Evolutionary conservation across 192 early-diverging fungal species (phyloP).

Genomic region (Linnemannia exigua): DNA sequence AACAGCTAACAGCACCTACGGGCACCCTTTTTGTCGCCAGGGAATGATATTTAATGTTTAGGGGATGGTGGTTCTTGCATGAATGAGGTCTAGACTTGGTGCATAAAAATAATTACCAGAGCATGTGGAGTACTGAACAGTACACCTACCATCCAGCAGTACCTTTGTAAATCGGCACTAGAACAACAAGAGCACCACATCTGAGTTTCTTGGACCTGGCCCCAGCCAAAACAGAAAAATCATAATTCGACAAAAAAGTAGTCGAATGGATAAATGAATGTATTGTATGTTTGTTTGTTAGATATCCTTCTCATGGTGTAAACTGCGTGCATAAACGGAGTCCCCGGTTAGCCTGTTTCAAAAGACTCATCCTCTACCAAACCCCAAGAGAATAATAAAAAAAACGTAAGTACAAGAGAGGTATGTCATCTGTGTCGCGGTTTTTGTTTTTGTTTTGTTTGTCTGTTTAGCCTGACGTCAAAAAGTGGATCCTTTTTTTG

Average conservation of each 20-base stretch:
- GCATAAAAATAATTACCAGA: background rate
- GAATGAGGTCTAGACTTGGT: background rate
- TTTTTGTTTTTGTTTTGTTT: background rate
- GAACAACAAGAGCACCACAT: background rate
- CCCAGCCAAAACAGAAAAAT: no score
- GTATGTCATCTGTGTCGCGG: background rate
- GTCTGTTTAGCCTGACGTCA: background rate
- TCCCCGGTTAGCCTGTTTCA: background rate
- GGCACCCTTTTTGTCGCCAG: background rate
- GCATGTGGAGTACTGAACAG: background rate
- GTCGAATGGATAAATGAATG: background rate
- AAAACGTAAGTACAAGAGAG: background rate
- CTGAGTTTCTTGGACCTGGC: no score
- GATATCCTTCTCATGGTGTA: background rate
- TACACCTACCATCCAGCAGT: background rate
- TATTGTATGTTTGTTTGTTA: background rate
- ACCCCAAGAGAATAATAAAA: background rate
- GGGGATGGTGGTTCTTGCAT: background rate
- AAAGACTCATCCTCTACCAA: no score
- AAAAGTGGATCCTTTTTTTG: background rate
- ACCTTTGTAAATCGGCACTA: background rate
- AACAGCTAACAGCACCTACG: background rate
- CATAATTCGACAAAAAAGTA: no score
- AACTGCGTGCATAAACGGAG: background rate
- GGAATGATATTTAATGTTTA: background rate